phyloP scores from a whole-genome alignment of 1,139 yeast genomes.

The Kodamaea ohmeri region DNA sequence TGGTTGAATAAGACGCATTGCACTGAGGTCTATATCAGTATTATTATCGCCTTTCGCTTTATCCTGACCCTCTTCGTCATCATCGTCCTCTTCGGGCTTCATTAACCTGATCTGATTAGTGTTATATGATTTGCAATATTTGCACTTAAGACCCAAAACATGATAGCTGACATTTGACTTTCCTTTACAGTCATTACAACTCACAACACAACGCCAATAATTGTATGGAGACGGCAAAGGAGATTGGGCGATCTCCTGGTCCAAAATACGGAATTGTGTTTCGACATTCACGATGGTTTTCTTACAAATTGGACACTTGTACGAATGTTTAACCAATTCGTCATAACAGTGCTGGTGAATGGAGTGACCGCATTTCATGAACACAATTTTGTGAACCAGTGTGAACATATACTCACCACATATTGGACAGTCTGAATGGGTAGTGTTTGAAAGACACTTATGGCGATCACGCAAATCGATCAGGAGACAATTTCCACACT shows the following conservation, averaged over 20 bases:
- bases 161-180: constrained; percentile 76
- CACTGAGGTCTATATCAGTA: constrained; percentile 14
- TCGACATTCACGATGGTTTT: constrained; percentile 84
- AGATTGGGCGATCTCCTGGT: constrained; percentile 74
- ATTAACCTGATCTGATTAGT: constrained; percentile 69
- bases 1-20: constrained; percentile 34
- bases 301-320: constrained; percentile 89
- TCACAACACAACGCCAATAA: constrained; percentile 71
- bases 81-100: constrained; percentile 51
- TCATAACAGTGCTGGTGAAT: constrained; percentile 84
- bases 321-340: constrained; percentile 74
- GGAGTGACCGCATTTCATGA: constrained; percentile 94
- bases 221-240: constrained; percentile 79
- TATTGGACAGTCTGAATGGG: constrained; percentile 90
- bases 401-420: constrained; percentile 91
- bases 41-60: constrained; percentile 16
- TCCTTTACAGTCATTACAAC: constrained; percentile 89
- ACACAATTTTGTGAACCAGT: constrained; percentile 79
- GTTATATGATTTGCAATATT: constrained; percentile 81
- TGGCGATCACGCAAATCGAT: constrained; percentile 76
- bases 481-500: constrained; percentile 87
- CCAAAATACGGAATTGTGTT: constrained; percentile 80
- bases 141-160: constrained; percentile 82
- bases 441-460: constrained; percentile 79
- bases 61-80: constrained; percentile 30